Percentiles rank a stretch among this genome's conserved stretches.
Evolutionary conservation across 169 alveolate species (phyloP).

Genomic region (Plasmodium inui): DNA sequence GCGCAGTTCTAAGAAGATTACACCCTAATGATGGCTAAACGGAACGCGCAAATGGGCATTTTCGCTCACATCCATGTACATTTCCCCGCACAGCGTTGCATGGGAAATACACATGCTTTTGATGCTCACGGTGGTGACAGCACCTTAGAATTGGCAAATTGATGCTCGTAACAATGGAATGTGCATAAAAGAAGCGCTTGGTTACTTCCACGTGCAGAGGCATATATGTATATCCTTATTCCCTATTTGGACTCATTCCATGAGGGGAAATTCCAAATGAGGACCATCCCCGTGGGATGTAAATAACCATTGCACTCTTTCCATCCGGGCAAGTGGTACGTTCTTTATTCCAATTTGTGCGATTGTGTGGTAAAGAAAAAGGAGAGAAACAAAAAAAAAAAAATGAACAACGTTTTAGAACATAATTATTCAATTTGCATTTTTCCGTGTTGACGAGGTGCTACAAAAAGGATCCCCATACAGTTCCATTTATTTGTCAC

Average conservation of each 20-base stretch:
- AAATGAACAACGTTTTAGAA: background rate
- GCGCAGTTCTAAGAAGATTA: background rate
- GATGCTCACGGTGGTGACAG: background rate
- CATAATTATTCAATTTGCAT: background rate
- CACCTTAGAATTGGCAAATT: background rate
- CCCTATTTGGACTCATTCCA: background rate
- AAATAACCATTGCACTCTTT: background rate
- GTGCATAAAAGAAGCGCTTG: background rate
- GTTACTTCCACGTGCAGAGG: background rate
- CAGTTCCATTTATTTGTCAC: background rate
- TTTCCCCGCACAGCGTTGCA: conserved; percentile 43
- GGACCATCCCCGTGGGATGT: background rate
- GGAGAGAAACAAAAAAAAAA: background rate
- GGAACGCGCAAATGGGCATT: background rate
- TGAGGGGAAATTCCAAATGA: background rate
- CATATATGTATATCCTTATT: background rate
- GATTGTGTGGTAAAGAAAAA: background rate
- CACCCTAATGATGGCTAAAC: background rate
- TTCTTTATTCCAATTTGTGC: background rate
- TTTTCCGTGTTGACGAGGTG: background rate
- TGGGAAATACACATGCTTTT: background rate
- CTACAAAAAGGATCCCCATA: background rate
- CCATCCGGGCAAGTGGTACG: background rate
- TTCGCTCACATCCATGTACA: background rate
- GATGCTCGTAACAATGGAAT: background rate